phyloP scores from a whole-genome alignment of 2,329 filamentous ascomycete genomes.

The Trichoderma endophyticum region DNA sequence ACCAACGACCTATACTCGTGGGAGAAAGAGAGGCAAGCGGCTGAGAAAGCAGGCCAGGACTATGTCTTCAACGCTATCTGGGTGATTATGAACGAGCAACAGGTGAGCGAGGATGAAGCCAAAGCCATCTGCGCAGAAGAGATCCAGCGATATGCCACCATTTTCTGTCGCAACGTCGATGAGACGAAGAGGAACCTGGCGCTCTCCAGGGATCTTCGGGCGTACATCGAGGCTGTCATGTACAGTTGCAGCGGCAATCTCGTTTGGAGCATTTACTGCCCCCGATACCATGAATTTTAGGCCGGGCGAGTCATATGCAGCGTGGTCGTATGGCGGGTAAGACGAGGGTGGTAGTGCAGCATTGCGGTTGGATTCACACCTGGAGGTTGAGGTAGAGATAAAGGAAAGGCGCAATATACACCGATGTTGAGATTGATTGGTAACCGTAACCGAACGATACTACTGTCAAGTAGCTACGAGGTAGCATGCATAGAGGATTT shows the following conservation, averaged over 20 bases:
- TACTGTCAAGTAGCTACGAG: background rate
- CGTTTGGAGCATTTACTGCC: conserved; percentile 2
- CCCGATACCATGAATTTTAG: background rate
- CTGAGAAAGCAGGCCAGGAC: background rate
- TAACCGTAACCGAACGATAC: background rate
- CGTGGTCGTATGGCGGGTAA: background rate
- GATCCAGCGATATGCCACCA: background rate
- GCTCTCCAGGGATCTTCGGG: background rate
- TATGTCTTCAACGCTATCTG: conserved; percentile 3
- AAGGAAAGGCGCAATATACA: background rate
- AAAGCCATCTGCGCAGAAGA: background rate
- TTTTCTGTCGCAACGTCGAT: background rate
- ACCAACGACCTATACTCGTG: background rate
- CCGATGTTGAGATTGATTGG: background rate
- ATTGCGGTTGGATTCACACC: background rate
- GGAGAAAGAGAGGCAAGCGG: background rate
- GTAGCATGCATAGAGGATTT: background rate
- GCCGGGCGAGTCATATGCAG: background rate
- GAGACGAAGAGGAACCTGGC: background rate
- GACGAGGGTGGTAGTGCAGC: background rate
- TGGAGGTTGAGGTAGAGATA: background rate
- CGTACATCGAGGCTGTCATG: background rate
- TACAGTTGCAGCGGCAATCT: background rate
- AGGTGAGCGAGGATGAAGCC: background rate
- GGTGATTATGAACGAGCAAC: background rate